A percentile compares a stretch with the other conserved stretches of the same genome.
Conservation (phyloP, 345 rosid species). For the Turritis glabra region DNA sequence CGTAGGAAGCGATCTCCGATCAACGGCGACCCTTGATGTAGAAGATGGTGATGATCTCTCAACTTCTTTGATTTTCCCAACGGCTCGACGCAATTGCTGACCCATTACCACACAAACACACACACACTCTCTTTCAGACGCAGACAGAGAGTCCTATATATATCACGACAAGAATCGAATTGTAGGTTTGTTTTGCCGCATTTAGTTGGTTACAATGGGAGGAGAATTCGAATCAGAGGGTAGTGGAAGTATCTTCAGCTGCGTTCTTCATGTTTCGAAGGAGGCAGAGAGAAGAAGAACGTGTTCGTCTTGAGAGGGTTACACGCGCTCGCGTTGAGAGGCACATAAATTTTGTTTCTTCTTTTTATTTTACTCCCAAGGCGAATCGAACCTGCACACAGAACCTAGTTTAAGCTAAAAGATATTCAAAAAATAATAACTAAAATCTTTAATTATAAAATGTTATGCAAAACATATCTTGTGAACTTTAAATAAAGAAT, state of each 20-base stretch:
- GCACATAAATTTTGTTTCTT: background rate
- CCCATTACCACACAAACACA: constrained; percentile 51
- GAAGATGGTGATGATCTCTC: constrained; percentile 49
- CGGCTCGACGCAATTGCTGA: constrained; percentile 98
- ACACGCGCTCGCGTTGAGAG: constrained; percentile 31
- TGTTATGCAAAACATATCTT: no score
- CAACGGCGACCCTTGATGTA: constrained; percentile 39
- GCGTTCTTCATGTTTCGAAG: background rate
- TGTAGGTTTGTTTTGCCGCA: background rate
- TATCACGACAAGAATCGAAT: background rate
- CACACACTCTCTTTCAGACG: background rate
- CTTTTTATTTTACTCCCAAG: background rate
- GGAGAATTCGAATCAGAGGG: constrained; percentile 1
- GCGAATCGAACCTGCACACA: background rate
- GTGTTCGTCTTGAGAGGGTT: constrained; percentile 25
- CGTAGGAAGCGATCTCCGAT: constrained; percentile 41
- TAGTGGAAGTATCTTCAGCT: background rate
- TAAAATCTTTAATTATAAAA: no score
- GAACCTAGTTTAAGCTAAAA: no score
- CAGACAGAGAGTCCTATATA: background rate
- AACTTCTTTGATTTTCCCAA: constrained; percentile 60
- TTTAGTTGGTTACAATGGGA: background rate
- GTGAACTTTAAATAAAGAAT: no score
- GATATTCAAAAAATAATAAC: no score
- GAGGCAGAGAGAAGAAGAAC: constrained; percentile 27